A percentile compares a stretch with the other conserved stretches of the same genome.
Evolutionary conservation across 164 flowering plant species (phyloP).

Genomic region (Berberis thunbergii): DNA sequence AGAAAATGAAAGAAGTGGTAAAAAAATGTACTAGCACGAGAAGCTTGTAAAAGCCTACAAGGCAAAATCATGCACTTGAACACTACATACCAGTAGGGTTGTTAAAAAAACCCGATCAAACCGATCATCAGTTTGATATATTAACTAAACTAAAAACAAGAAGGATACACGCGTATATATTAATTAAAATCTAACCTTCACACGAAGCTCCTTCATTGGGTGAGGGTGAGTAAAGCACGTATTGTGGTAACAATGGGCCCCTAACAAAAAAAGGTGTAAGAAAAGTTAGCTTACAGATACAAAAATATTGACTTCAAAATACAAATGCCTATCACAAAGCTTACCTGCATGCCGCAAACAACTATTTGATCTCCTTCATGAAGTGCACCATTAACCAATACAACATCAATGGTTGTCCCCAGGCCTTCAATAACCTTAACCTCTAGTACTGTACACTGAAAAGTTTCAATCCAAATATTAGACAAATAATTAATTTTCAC

Average conservation of each 20-base stretch:
- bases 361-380: conserved; percentile 98
- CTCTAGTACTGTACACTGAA: conserved; percentile 96
- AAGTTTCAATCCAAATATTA: conserved; percentile 5
- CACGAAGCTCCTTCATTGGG: conserved; percentile 96
- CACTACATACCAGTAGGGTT: too few relatives aligned
- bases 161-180: too few relatives aligned
- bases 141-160: too few relatives aligned
- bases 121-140: too few relatives aligned
- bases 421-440: conserved; percentile 97
- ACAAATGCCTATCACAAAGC: conserved; percentile 6
- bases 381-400: conserved; percentile 90
- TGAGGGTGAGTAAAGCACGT: conserved; percentile 89
- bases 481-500: neutral
- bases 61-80: too few relatives aligned
- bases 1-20: too few relatives aligned
- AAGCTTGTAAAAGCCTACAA: too few relatives aligned
- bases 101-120: too few relatives aligned
- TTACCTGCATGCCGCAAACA: conserved; percentile 95
- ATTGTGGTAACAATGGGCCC: conserved; percentile 89
- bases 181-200: conserved; percentile 47
- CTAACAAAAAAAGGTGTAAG: conserved; percentile 26
- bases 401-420: conserved; percentile 98
- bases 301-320: neutral
- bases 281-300: neutral
- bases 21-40: too few relatives aligned